These are phyloP conservation scores for Botrytis aclada DNA, from an alignment of 2,329 filamentous ascomycete species.

Conservation along the genomic window DNA sequence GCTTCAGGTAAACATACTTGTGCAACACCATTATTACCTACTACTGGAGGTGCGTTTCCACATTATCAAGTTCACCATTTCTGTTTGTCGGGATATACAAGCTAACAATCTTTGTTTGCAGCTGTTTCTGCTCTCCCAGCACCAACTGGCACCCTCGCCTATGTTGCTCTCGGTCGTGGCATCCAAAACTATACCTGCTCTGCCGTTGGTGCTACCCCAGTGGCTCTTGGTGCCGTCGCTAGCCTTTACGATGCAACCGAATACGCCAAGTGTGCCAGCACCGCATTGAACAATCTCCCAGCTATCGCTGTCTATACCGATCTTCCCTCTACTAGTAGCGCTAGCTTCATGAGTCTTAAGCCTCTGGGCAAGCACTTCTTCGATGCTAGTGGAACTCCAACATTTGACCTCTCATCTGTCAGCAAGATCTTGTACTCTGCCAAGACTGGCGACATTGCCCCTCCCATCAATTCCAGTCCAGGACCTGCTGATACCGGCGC, in stretches of 20 bases:
- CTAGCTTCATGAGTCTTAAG: constrained; percentile 16
- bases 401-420: constrained; percentile 31
- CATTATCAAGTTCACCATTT: not conserved
- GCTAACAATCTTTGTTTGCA: constrained; percentile 18
- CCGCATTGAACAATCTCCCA: constrained; percentile 26
- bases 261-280: constrained; percentile 25
- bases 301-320: constrained; percentile 26
- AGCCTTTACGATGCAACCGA: constrained; percentile 36
- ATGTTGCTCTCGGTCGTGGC: constrained; percentile 36
- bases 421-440: constrained; percentile 28
- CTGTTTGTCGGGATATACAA: not conserved
- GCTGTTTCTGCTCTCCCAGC: constrained; percentile 29
- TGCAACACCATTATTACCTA: not conserved
- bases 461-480: constrained; percentile 27
- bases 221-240: constrained; percentile 34
- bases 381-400: constrained; percentile 30
- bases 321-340: constrained; percentile 18
- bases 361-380: constrained; percentile 36
- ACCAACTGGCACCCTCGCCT: constrained; percentile 32
- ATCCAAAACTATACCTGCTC: constrained; percentile 39
- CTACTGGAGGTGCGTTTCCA: constrained; percentile 11
- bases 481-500: constrained; percentile 33
- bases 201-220: constrained; percentile 22
- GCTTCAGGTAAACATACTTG: not conserved
- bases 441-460: constrained; percentile 29